Conservation (phyloP, 225 moss, liverwort and hornwort genomes). For the Lunularia cruciata region DNA sequence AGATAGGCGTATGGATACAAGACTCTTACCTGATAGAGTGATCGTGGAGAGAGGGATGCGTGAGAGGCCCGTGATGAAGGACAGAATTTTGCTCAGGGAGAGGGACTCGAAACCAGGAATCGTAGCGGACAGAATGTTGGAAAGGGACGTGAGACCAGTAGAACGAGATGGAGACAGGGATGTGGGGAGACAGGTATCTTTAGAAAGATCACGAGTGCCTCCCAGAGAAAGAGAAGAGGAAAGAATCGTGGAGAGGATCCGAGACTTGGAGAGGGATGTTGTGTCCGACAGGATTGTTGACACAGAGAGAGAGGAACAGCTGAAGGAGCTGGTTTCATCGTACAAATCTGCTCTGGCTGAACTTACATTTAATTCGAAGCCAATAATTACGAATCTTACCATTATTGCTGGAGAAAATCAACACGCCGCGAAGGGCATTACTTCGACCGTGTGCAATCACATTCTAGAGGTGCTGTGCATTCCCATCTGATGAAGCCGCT, state of each 20-base stretch:
- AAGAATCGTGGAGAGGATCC: constrained; percentile 29
- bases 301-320: constrained; percentile 47
- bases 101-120: constrained; percentile 24
- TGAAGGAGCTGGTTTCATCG: constrained; percentile 82
- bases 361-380: constrained; percentile 98
- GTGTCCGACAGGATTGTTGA: constrained; percentile 35
- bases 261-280: constrained; percentile 34
- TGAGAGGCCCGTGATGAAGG: constrained; percentile 35
- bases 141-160: constrained; percentile 27
- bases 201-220: constrained; percentile 33
- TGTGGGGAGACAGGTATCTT: constrained; percentile 17
- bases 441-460: constrained; percentile 79
- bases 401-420: constrained; percentile 97
- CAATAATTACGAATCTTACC: constrained; percentile 97
- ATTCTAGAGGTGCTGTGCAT: constrained; percentile 66
- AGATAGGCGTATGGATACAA: constrained; percentile 32
- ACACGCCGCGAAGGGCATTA: constrained; percentile 88
- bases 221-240: constrained; percentile 42
- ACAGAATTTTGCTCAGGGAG: constrained; percentile 30
- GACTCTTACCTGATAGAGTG: constrained; percentile 30
- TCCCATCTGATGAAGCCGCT: neutral
- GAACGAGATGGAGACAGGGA: constrained; percentile 38
- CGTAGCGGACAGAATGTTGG: constrained; percentile 23
- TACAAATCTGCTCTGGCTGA: constrained; percentile 89
- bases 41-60: constrained; percentile 37